Evolutionary conservation across 2,329 filamentous ascomycete species (phyloP).

Genomic region (Trichoderma brevicompactum): DNA sequence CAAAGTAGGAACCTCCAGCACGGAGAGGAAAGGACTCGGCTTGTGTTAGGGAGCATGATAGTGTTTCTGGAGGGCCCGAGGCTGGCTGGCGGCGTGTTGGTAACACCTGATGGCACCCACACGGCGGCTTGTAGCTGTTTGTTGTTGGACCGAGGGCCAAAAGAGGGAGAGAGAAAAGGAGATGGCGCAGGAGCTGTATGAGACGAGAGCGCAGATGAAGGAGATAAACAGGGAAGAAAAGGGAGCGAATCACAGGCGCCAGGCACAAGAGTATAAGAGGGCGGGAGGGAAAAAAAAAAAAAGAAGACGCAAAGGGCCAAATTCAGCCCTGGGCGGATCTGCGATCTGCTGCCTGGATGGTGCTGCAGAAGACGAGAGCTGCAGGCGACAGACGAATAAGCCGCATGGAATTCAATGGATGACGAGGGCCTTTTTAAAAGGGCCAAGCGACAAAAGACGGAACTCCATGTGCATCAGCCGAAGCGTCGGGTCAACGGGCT

Average conservation of each 20-base stretch:
- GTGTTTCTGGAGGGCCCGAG: constrained; percentile 31
- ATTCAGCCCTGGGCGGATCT: constrained; percentile 28
- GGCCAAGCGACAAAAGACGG: no score
- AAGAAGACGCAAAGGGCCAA: constrained; percentile 1
- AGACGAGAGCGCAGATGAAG: neutral
- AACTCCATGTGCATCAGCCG: constrained; percentile 24
- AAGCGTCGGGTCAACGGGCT: constrained; percentile 23
- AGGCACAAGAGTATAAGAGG: neutral
- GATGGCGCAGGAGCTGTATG: constrained; percentile 8
- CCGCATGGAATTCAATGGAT: constrained; percentile 4
- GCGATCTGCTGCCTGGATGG: constrained; percentile 28
- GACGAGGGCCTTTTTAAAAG: constrained; percentile 23
- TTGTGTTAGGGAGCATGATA: constrained; percentile 48
- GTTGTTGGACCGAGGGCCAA: constrained; percentile 9
- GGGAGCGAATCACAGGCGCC: neutral
- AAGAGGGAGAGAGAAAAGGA: neutral
- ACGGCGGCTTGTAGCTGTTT: constrained; percentile 16
- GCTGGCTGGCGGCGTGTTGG: constrained; percentile 26
- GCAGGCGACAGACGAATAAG: constrained; percentile 21
- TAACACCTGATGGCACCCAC: constrained; percentile 27
- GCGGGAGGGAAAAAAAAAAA: neutral
- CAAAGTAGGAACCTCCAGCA: constrained; percentile 48
- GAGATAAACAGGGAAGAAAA: neutral
- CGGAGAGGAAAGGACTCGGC: constrained; percentile 46
- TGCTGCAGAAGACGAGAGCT: constrained; percentile 23